These are phyloP conservation scores for Noccaea caerulescens DNA, from an alignment of 345 rosid species.

Conservation along the genomic window DNA sequence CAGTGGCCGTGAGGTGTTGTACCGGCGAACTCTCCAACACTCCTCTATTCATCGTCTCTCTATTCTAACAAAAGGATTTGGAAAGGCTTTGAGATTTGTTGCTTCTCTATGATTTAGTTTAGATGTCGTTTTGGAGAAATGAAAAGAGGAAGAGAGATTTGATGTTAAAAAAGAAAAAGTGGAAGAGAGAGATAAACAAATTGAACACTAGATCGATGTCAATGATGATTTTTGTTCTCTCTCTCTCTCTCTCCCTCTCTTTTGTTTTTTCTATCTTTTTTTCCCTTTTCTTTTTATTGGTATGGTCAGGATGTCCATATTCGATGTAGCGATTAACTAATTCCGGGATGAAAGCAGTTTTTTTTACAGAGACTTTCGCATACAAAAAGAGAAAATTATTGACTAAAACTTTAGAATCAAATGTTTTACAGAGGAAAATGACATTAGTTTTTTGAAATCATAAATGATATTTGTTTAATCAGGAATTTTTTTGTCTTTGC, in stretches of 20 bases:
- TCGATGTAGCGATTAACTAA: slow-evolving; percentile 44
- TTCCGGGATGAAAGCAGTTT: slow-evolving; percentile 9
- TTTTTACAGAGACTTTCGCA: not conserved
- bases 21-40: slow-evolving; percentile 72
- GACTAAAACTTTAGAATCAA: no score
- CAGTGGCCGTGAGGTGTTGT: slow-evolving; percentile 66
- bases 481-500: no score
- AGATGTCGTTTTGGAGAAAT: slow-evolving; percentile 14
- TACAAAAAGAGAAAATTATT: not conserved
- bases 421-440: no score
- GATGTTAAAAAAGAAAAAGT: no score
- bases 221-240: slow-evolving; percentile 4
- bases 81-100: slow-evolving; percentile 52
- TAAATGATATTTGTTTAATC: no score
- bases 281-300: not conserved
- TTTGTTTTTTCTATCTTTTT: slow-evolving; percentile 41
- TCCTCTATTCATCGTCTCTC: slow-evolving; percentile 45
- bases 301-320: slow-evolving; percentile 24
- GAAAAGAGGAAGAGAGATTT: slow-evolving; percentile 10
- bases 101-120: slow-evolving; percentile 46
- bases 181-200: slow-evolving; percentile 24
- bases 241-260: slow-evolving; percentile 26
- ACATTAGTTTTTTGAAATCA: no score
- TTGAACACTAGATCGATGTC: not conserved
- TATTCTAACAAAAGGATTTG: slow-evolving; percentile 45